Evolutionary conservation across 495 filamentous ascomycete genomes (phyloP).

Genomic region (Symbiotaphrina buchneri): DNA sequence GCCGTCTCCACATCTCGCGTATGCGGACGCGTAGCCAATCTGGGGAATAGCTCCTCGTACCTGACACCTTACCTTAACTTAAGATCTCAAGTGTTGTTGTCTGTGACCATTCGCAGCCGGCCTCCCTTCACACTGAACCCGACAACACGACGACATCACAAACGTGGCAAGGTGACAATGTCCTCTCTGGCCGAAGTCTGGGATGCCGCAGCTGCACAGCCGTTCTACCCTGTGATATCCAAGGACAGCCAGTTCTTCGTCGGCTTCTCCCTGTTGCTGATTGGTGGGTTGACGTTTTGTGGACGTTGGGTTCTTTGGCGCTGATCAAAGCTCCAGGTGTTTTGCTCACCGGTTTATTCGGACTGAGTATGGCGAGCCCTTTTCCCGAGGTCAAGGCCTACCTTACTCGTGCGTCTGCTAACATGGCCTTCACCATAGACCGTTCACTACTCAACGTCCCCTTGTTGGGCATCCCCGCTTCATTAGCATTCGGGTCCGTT

Average conservation of each 20-base stretch:
- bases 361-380: slow-evolving; percentile 41
- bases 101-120: too few species aligned
- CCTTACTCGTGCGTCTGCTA: too few species aligned
- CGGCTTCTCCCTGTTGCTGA: slow-evolving; percentile 52
- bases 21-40: too few species aligned
- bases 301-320: too few species aligned
- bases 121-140: too few species aligned
- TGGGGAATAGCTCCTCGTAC: too few species aligned
- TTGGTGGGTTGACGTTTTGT: slow-evolving; percentile 33
- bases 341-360: slow-evolving; percentile 48
- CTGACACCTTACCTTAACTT: too few species aligned
- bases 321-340: too few species aligned
- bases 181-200: slow-evolving; percentile 62
- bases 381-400: slow-evolving; percentile 1
- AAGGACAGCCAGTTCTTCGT: slow-evolving; percentile 72
- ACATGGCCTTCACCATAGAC: slow-evolving; percentile 39
- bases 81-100: too few species aligned
- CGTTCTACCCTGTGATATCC: slow-evolving; percentile 57
- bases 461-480: slow-evolving; percentile 69
- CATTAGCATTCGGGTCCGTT: slow-evolving; percentile 63
- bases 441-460: slow-evolving; percentile 61
- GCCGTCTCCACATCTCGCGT: too few species aligned
- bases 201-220: slow-evolving; percentile 66
- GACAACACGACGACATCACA: slow-evolving; percentile 1
- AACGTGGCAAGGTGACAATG: too few species aligned